Evolutionary conservation across 768 basidiomycete species (phyloP).

Genomic region (Trichaptum fuscoviolaceum): DNA sequence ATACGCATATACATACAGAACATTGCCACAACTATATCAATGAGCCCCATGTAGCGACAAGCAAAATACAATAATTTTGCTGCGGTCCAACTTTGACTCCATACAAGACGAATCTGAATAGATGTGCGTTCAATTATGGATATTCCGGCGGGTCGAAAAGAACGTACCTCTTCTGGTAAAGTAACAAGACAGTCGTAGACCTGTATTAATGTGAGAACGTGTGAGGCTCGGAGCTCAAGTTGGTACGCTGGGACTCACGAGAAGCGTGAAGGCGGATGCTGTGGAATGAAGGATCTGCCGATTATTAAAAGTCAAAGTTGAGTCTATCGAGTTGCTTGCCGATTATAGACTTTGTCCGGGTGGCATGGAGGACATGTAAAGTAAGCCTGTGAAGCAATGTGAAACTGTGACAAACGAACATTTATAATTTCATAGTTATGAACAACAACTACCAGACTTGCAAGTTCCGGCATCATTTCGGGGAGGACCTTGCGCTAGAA

Average conservation of each 20-base stretch:
- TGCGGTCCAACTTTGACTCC: conserved; percentile 18
- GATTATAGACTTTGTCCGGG: background rate
- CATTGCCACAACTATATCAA: conserved; percentile 17
- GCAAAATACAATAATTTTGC: conserved; percentile 22
- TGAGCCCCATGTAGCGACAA: conserved; percentile 21
- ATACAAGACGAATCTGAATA: conserved; percentile 14
- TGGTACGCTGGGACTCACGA: conserved; percentile 21
- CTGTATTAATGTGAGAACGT: conserved; percentile 7
- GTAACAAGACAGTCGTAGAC: conserved; percentile 23
- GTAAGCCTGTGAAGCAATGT: no score
- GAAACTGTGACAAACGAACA: background rate
- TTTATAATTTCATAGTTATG: background rate
- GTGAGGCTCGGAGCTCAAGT: conserved; percentile 24
- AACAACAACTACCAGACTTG: background rate
- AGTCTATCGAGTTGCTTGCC: background rate
- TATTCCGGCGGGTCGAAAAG: background rate
- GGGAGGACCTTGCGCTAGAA: background rate
- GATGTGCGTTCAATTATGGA: background rate
- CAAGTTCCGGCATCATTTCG: background rate
- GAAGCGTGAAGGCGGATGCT: conserved; percentile 19
- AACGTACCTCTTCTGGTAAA: conserved; percentile 16
- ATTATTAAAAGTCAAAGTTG: background rate
- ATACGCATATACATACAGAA: conserved; percentile 13
- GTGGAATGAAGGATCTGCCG: background rate
- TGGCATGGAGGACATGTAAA: no score